A percentile compares a stretch with the other conserved stretches of the same genome.
These are phyloP conservation scores for Cladorrhinum sp. DNA, from an alignment of 2,329 filamentous ascomycete species.

Conservation along the genomic window DNA sequence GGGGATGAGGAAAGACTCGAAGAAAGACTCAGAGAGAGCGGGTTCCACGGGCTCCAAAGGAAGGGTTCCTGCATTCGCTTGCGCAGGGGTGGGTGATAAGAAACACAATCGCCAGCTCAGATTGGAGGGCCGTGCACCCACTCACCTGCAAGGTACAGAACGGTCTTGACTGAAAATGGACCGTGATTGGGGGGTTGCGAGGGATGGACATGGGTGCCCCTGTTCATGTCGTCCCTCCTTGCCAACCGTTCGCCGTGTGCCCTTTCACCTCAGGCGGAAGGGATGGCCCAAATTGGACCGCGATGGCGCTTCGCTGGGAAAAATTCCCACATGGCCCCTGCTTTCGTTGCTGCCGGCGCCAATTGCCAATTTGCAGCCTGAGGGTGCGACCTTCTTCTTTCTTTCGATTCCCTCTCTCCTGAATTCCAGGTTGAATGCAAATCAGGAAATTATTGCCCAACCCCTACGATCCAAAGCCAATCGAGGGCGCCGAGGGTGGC, in stretches of 20 bases:
- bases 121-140: slow-evolving; percentile 15
- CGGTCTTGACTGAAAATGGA: slow-evolving; percentile 13
- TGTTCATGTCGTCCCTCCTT: slow-evolving; percentile 5
- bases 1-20: not conserved
- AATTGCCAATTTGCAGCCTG: slow-evolving; percentile 7
- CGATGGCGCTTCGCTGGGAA: slow-evolving; percentile 4
- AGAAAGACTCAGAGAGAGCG: not conserved
- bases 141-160: slow-evolving; percentile 19
- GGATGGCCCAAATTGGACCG: slow-evolving; percentile 1
- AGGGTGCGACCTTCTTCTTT: slow-evolving; percentile 5
- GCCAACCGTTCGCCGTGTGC: slow-evolving; percentile 4
- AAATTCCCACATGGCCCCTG: not conserved
- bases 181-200: slow-evolving; percentile 7
- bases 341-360: slow-evolving; percentile 5
- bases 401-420: slow-evolving; percentile 14
- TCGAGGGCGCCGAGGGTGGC: slow-evolving; percentile 8
- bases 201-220: slow-evolving; percentile 5
- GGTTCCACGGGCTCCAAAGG: not conserved
- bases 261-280: not conserved
- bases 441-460: slow-evolving; percentile 6
- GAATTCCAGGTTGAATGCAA: not conserved
- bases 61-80: slow-evolving; percentile 7
- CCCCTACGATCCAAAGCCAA: slow-evolving; percentile 20
- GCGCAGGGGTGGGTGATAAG: slow-evolving; percentile 3
- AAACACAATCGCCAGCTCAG: not conserved